These are phyloP conservation scores for Fraxinus cuspidata DNA, from an alignment of 257 asterid species.

Conservation along the genomic window DNA sequence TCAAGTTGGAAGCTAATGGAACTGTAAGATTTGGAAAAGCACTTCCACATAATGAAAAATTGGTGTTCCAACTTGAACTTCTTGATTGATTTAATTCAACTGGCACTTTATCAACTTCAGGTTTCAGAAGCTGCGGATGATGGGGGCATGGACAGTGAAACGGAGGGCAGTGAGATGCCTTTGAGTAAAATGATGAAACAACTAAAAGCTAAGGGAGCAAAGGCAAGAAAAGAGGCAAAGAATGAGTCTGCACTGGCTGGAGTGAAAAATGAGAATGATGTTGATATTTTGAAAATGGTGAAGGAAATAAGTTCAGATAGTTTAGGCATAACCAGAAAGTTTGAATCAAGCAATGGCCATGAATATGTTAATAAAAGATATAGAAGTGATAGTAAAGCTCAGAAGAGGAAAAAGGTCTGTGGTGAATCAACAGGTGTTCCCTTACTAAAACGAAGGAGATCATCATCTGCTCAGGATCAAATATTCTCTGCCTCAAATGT, in stretches of 20 bases:
- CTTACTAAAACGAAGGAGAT: constrained; percentile 78
- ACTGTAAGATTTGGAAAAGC: constrained; percentile 50
- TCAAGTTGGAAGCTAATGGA: constrained; percentile 76
- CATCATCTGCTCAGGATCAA: constrained; percentile 59
- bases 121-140: constrained; percentile 60
- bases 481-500: constrained; percentile 36
- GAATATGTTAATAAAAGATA: constrained; percentile 43
- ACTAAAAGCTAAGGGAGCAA: constrained; percentile 80
- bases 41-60: constrained; percentile 8
- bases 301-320: constrained; percentile 74
- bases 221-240: constrained; percentile 78
- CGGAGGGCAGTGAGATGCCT: constrained; percentile 93
- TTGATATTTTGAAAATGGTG: constrained; percentile 84
- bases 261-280: constrained; percentile 44
- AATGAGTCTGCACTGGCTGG: constrained; percentile 48
- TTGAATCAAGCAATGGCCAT: constrained; percentile 70
- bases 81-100: constrained; percentile 24
- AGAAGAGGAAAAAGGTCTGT: constrained; percentile 57
- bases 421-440: constrained; percentile 58
- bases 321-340: constrained; percentile 52
- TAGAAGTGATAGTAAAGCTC: constrained; percentile 40
- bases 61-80: constrained; percentile 3
- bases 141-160: constrained; percentile 80
- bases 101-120: constrained; percentile 43
- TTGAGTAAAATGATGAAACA: constrained; percentile 81